These are phyloP conservation scores for Avicennia marina DNA, from an alignment of 257 asterid genomes.

Conservation along the genomic window DNA sequence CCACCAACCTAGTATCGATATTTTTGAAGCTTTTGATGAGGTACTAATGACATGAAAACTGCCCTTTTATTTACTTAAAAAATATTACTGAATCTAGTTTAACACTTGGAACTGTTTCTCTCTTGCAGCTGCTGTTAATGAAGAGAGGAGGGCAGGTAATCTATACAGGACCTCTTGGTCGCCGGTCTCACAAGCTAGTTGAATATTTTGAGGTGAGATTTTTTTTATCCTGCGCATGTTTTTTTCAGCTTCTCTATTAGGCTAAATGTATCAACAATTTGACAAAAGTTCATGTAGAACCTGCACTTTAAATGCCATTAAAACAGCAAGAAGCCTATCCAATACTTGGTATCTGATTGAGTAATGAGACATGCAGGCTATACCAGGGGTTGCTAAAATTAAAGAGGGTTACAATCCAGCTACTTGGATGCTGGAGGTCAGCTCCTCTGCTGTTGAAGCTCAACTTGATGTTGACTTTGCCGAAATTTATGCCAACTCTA, in stretches of 20 bases:
- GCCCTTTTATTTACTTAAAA: background rate
- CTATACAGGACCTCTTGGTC: conserved; percentile 62
- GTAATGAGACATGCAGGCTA: conserved; percentile 35
- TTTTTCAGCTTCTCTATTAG: background rate
- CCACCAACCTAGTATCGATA: conserved; percentile 87
- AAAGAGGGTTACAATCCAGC: conserved; percentile 80
- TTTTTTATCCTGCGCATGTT: background rate
- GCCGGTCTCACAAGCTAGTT: conserved; percentile 50
- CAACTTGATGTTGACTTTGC: conserved; percentile 72
- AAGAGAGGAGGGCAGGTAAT: conserved; percentile 73
- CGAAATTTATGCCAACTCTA: conserved; percentile 55
- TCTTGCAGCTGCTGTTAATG: conserved; percentile 30
- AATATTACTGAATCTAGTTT: background rate
- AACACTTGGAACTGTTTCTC: background rate
- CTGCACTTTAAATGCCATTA: too few species aligned
- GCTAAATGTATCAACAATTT: background rate
- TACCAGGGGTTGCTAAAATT: conserved; percentile 63
- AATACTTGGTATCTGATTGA: too few species aligned
- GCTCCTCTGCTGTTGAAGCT: conserved; percentile 47
- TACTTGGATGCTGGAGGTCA: conserved; percentile 89
- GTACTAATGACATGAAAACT: conserved; percentile 21
- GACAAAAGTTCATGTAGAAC: too few species aligned
- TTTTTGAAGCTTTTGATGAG: conserved; percentile 91
- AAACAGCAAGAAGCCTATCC: too few species aligned
- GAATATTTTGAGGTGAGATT: conserved; percentile 73